Evolutionary conservation across 2,329 filamentous ascomycete genomes (phyloP).

Genomic region (Microdochium paspali): DNA sequence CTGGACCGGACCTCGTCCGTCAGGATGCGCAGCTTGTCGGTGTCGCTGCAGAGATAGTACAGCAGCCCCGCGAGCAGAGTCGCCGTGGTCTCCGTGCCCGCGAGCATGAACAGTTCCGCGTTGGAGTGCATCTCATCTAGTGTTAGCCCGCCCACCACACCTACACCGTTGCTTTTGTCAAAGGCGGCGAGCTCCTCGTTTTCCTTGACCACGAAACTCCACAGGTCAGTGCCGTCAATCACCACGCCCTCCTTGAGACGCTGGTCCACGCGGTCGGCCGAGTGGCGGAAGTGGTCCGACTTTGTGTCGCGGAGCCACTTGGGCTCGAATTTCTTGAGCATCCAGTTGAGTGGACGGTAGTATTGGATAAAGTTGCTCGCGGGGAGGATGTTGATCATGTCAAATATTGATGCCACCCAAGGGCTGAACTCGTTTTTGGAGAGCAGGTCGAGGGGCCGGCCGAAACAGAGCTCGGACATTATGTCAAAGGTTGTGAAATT

Average conservation of each 20-base stretch:
- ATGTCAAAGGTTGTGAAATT: slow-evolving; percentile 2
- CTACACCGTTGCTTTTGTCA: no score
- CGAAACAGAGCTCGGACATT: not conserved
- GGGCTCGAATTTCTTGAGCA: not conserved
- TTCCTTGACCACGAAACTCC: not conserved
- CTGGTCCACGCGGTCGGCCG: not conserved
- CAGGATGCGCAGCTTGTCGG: not conserved
- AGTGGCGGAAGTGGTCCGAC: not conserved
- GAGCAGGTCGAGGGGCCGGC: not conserved
- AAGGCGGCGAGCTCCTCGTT: no score
- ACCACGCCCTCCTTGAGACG: not conserved
- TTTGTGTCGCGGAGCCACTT: not conserved
- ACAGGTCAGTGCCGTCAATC: not conserved
- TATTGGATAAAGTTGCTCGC: not conserved
- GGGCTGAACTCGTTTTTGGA: not conserved
- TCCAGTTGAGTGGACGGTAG: not conserved
- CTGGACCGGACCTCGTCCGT: not conserved
- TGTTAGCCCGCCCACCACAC: not conserved
- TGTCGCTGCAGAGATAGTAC: not conserved
- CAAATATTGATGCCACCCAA: slow-evolving; percentile 1
- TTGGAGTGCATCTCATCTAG: not conserved
- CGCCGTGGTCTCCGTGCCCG: not conserved
- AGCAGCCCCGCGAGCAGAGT: not conserved
- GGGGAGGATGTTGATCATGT: not conserved
- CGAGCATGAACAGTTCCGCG: not conserved